phyloP scores from a whole-genome alignment of 805 yeast species.

The Monosporozyma yasuniensis region DNA sequence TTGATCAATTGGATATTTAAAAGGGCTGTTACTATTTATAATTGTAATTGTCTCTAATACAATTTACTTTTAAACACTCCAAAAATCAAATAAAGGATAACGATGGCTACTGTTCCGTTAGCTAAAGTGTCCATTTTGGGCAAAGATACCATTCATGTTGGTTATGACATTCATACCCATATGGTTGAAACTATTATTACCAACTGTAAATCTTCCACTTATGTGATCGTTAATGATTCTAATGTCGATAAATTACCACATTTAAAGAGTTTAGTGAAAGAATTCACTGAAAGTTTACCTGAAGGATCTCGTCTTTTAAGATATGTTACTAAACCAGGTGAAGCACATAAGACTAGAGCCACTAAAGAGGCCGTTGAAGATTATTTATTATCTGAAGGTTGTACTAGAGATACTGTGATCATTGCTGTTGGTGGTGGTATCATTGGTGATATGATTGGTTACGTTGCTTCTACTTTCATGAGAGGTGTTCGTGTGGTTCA shows the following conservation, averaged over 20 bases:
- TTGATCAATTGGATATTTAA: no score
- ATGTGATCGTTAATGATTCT: constrained; percentile 81
- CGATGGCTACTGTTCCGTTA: constrained; percentile 14
- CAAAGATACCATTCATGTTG: constrained; percentile 77
- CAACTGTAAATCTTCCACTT: constrained; percentile 73
- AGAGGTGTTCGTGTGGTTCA: constrained; percentile 92
- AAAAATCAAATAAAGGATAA: constrained; percentile 6
- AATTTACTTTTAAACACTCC: no score
- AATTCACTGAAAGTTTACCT: constrained; percentile 40
- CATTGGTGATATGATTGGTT: constrained; percentile 98
- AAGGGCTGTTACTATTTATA: no score
- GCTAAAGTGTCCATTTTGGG: constrained; percentile 71
- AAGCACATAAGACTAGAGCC: constrained; percentile 74
- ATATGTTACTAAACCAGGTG: constrained; percentile 85
- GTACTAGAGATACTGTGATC: constrained; percentile 92
- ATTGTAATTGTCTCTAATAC: no score
- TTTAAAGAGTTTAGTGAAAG: constrained; percentile 38
- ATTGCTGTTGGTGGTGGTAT: constrained; percentile 97
- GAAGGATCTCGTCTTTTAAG: constrained; percentile 55
- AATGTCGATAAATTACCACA: constrained; percentile 65
- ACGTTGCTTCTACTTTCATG: constrained; percentile 98
- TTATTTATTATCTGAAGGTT: constrained; percentile 67
- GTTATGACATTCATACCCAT: constrained; percentile 68
- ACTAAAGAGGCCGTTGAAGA: constrained; percentile 94
- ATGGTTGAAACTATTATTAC: constrained; percentile 58